phyloP scores from a whole-genome alignment of 2,329 filamentous ascomycete genomes.

The Pseudopyricularia cyperi region DNA sequence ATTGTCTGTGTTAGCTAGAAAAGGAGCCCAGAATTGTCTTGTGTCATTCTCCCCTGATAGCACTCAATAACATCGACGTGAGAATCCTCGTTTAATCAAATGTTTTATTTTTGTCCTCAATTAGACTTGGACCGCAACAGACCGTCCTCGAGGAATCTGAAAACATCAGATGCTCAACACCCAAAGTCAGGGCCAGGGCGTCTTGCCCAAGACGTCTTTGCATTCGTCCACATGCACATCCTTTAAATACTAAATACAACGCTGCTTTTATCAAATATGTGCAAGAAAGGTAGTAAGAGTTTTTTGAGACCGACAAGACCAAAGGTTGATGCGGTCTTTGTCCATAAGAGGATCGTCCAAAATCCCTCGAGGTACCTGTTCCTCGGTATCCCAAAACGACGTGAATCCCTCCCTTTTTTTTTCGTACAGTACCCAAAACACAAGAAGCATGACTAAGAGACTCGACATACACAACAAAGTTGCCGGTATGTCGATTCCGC shows the following conservation, averaged over 20 bases:
- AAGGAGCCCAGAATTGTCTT: too few relatives aligned
- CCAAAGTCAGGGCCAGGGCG: neutral
- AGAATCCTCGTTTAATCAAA: too few relatives aligned
- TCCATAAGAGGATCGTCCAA: neutral
- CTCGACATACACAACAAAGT: neutral
- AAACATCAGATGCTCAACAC: too few relatives aligned
- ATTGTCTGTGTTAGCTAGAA: too few relatives aligned
- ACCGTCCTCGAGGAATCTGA: too few relatives aligned
- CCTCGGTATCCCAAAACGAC: conserved; percentile 1
- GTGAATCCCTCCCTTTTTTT: neutral
- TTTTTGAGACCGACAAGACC: too few relatives aligned
- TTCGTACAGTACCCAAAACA: neutral
- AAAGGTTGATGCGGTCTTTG: too few relatives aligned
- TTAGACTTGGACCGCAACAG: too few relatives aligned
- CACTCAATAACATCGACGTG: too few relatives aligned
- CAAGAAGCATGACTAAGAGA: neutral
- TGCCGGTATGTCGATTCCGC: too few relatives aligned
- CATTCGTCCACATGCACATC: neutral
- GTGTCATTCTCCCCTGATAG: too few relatives aligned
- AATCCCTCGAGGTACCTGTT: neutral
- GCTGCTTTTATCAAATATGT: neutral
- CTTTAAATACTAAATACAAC: neutral
- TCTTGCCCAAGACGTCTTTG: neutral
- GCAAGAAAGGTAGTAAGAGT: neutral
- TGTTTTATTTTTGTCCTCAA: too few relatives aligned